Evolutionary conservation across 805 yeast genomes (phyloP), one percentile per base, ranked within the genome.

Genomic region (Metschnikowia reukaufii): DNA sequence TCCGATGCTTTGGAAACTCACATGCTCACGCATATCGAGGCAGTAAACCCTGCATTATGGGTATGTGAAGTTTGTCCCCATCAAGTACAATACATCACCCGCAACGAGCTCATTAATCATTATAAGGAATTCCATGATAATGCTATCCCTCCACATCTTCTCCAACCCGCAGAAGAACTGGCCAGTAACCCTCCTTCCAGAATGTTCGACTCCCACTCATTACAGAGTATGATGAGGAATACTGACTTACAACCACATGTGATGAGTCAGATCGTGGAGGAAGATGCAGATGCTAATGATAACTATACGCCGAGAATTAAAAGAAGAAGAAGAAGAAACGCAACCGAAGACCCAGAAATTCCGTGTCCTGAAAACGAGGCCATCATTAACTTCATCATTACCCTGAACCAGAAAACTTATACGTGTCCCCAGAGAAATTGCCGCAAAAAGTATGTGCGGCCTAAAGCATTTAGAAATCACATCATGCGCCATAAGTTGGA

Each of bases 1-100:
- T 79, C 77, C 38, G 71, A 74, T 21, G 94, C 90, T 51, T 64
- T 89, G 41, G 66, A 74, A 15, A 80, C 84, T 70, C 97, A 91
- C 61, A 81, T 86, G 89, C 65, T 74, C 36, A 57, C 60, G 7
- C 96, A 90, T 63, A 82, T 83, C 54, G 57, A 60, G 2, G 69
- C 72, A 15, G 74, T 72, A 10, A 66, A 41, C 4, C 42, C 19
- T 42, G 27, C 37, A 10, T 65, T 81, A 33, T 87, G 95, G 92
- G 77, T 76, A 47, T 88, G 96, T 65, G 61, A 65, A 1, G 68
- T 70, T 42, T 84, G 91, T 63, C 61, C 67, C 6, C 29, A 15
- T 15, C 18, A 29, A 7, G 55, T 60, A 33, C 67, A 74, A 25
- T 85, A 80, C 56, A 73, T 74, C 4, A 81, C 79, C 51, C 84